Evolutionary conservation across 495 filamentous ascomycete genomes (phyloP).

Genomic region (Clavariopsis aquatica): DNA sequence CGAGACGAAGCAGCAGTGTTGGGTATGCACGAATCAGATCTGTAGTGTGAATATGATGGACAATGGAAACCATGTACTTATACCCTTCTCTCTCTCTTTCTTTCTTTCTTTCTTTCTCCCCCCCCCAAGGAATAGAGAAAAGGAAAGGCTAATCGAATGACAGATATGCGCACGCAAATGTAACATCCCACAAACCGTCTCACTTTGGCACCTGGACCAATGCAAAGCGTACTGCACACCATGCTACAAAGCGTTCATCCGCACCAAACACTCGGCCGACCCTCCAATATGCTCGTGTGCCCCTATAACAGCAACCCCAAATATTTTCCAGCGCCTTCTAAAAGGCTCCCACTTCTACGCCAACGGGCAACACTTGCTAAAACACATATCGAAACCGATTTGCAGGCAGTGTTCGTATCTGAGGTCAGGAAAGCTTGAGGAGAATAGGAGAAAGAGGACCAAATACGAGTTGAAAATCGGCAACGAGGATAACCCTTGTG

Average conservation of each 20-base stretch:
- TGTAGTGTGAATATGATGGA: constrained; percentile 26
- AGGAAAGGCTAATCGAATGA: constrained; percentile 8
- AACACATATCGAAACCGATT: neutral
- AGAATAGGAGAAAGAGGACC: constrained; percentile 16
- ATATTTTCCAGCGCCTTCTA: neutral
- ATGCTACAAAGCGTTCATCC: constrained; percentile 21
- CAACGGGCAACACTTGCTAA: neutral
- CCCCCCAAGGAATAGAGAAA: neutral
- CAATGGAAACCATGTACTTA: no score
- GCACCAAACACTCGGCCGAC: neutral
- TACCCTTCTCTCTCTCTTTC: neutral
- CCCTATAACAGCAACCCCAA: constrained; percentile 3
- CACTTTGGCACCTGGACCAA: constrained; percentile 21
- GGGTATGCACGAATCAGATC: constrained; percentile 31
- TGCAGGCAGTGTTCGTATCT: constrained; percentile 14
- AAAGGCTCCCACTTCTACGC: neutral
- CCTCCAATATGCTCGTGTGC: constrained; percentile 16
- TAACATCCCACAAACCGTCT: constrained; percentile 1
- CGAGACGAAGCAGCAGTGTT: constrained; percentile 19
- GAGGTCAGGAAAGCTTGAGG: constrained; percentile 3
- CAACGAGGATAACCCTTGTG: constrained; percentile 9
- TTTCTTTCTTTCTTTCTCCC: neutral
- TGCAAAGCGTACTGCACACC: constrained; percentile 27
- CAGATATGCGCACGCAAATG: constrained; percentile 6
- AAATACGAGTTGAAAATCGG: constrained; percentile 22